Conservation (phyloP, 2,329 filamentous ascomycete genomes). For the Incumbomyces lentus region DNA sequence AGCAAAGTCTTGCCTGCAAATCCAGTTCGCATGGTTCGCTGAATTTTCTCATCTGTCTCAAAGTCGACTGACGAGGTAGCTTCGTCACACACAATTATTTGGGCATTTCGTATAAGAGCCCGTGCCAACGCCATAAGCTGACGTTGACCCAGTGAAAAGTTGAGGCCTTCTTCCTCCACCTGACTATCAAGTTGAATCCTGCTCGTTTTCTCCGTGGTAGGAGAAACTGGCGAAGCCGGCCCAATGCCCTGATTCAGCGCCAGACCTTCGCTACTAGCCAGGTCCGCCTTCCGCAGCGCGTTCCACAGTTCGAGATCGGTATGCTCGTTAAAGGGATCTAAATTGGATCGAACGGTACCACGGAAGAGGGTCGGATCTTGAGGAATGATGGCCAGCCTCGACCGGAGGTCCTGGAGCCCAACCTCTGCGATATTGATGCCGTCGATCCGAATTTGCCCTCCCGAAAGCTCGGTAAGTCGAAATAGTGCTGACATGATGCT, state of each 20-base stretch:
- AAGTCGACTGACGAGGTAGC: constrained; percentile 89
- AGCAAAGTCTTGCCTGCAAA: constrained; percentile 81
- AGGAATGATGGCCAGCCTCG: constrained; percentile 20
- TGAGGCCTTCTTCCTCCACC: constrained; percentile 90
- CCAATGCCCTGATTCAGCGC: constrained; percentile 13
- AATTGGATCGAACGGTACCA: constrained; percentile 20
- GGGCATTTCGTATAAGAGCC: constrained; percentile 74
- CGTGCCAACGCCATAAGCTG: constrained; percentile 91
- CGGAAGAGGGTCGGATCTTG: constrained; percentile 20
- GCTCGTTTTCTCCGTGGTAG: constrained; percentile 11
- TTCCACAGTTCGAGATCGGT: constrained; percentile 26
- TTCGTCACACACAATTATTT: constrained; percentile 95
- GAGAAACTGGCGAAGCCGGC: constrained; percentile 12
- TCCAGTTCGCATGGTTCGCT: constrained; percentile 71
- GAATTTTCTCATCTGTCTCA: constrained; percentile 94
- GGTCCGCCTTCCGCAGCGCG: constrained; percentile 35
- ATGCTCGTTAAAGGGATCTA: constrained; percentile 21
- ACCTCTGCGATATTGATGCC: constrained; percentile 19
- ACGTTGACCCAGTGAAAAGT: constrained; percentile 89
- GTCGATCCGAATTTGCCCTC: constrained; percentile 20
- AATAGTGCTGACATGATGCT: constrained; percentile 25
- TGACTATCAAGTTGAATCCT: constrained; percentile 72
- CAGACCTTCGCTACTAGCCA: constrained; percentile 27
- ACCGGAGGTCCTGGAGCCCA: constrained; percentile 19
- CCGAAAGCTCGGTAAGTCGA: constrained; percentile 18